A percentile compares a stretch with the other conserved stretches of the same genome.
Conservation (phyloP, 495 filamentous ascomycete species). For the Astrothelium subdiscretum region DNA sequence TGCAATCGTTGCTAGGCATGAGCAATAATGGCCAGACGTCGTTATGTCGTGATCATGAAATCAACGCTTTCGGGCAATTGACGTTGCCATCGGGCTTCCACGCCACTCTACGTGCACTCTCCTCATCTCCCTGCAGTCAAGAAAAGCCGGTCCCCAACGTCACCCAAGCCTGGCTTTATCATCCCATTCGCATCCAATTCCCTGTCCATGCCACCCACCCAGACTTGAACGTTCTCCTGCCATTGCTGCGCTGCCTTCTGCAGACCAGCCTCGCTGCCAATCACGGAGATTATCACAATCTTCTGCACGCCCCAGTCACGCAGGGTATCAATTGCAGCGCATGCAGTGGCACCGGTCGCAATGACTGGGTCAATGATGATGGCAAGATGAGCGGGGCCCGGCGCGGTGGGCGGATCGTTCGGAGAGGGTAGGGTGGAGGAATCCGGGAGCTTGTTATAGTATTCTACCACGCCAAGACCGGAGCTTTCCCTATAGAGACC, state of each 20-base stretch:
- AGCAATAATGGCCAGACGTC: no score
- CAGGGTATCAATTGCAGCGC: constrained; percentile 79
- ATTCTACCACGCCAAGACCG: constrained; percentile 82
- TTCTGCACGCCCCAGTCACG: constrained; percentile 79
- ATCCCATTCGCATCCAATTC: constrained; percentile 65
- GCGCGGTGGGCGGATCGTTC: constrained; percentile 28
- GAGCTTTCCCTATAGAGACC: constrained; percentile 83
- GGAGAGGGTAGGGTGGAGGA: constrained; percentile 19
- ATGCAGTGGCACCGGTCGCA: constrained; percentile 82
- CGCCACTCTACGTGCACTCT: not conserved
- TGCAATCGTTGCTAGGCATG: no score
- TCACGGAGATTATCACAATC: constrained; percentile 65
- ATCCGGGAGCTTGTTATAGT: constrained; percentile 95
- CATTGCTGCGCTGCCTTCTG: constrained; percentile 58
- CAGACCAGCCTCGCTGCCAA: constrained; percentile 59
- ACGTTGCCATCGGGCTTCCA: no score
- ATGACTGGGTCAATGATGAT: constrained; percentile 88
- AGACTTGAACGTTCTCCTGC: constrained; percentile 64
- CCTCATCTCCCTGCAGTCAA: constrained; percentile 74
- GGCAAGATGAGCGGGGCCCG: constrained; percentile 47
- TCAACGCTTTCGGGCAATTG: no score
- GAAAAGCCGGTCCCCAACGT: constrained; percentile 88
- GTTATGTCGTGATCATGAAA: no score
- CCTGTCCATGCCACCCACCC: constrained; percentile 69
- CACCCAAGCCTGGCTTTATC: constrained; percentile 83